Evolutionary conservation across 2,329 filamentous ascomycete species (phyloP), one percentile per base, ranked within the genome.

Genomic region (Aspergillus sclerotialis): DNA sequence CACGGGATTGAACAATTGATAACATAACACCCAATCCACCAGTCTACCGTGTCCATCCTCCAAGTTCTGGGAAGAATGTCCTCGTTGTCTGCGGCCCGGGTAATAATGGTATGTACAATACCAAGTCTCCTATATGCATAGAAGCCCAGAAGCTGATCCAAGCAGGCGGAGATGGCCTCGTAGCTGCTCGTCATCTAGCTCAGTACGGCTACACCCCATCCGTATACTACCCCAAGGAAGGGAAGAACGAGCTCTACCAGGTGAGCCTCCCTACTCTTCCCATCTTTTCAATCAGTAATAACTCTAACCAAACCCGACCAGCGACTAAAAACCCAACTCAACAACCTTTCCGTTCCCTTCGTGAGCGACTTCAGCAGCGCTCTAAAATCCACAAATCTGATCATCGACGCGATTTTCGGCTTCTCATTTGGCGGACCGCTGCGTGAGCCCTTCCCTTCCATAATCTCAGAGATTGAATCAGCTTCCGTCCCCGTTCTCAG

Each of bases 371-470:
- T 96, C 50, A 56, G 70, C 2, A 49, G 65, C 4, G 81, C 84
- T 4, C 58, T 94, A 5, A 63, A 69, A 29, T 70, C 77, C 34
- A 74, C 83, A 2, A 83, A 95, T 55, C 84, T 94, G 46, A 66
- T 98, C 34, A 70, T 98, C 38, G 92, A 98, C 61, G 87, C 92
- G 7, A 86, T 98, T 42, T 98, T 98, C 56, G 88, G 85, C 6
- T 98, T 98, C 67, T 92, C 84, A 40, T 98, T 98, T 66, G 82
- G 80, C 2, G 90, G 89, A 5, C 82, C 92, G 45, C 82, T 98
- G 34, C 80, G 92, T n/a, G 86, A 94, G 45, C 92, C 92, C 1
- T 98, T 96, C 55, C 80, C 82, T 1, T 72, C 72, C 0, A 83
- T 95, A 10, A 93, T 98, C 48, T 68, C 75, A 40, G 79, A 83